phyloP scores from a whole-genome alignment of 2,329 filamentous ascomycete species.

The Colletotrichum orchidophilum region DNA sequence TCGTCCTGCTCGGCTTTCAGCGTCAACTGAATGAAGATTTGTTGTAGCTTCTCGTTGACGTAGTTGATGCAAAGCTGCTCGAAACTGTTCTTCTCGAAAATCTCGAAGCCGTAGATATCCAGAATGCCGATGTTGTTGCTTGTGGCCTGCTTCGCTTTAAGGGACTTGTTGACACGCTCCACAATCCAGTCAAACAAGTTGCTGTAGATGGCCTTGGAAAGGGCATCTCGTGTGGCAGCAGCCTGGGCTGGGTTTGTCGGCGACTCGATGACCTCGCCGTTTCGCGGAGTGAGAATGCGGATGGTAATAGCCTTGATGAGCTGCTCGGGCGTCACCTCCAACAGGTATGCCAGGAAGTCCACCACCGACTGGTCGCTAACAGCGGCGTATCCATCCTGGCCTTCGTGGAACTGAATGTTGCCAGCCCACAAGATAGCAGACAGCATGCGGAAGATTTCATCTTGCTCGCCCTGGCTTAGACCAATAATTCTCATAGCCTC shows the following conservation, averaged over 20 bases:
- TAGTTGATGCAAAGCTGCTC: constrained; percentile 99
- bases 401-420: constrained; percentile 90
- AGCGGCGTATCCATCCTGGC: constrained; percentile 87
- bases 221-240: constrained; percentile 84
- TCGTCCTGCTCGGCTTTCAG: constrained; percentile 98
- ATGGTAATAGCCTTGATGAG: constrained; percentile 90
- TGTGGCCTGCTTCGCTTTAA: constrained; percentile 80
- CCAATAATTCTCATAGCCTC: constrained; percentile 97
- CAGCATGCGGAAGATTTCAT: constrained; percentile 96
- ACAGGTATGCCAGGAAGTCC: constrained; percentile 91
- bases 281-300: constrained; percentile 79
- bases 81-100: constrained; percentile 99
- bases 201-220: constrained; percentile 95
- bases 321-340: constrained; percentile 84
- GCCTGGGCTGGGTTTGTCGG: constrained; percentile 91
- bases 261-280: constrained; percentile 73
- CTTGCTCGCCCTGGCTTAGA: constrained; percentile 86
- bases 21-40: constrained; percentile 98
- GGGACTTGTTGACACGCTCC: constrained; percentile 85
- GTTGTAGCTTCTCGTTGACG: constrained; percentile 98
- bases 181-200: constrained; percentile 99
- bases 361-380: constrained; percentile 91
- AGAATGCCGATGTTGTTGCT: constrained; percentile 93
- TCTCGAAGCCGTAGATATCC: constrained; percentile 99
- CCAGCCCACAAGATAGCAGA: constrained; percentile 93